Evolutionary conservation across 176 grass and related monocot species (phyloP).

Genomic region (Areca catechu): DNA sequence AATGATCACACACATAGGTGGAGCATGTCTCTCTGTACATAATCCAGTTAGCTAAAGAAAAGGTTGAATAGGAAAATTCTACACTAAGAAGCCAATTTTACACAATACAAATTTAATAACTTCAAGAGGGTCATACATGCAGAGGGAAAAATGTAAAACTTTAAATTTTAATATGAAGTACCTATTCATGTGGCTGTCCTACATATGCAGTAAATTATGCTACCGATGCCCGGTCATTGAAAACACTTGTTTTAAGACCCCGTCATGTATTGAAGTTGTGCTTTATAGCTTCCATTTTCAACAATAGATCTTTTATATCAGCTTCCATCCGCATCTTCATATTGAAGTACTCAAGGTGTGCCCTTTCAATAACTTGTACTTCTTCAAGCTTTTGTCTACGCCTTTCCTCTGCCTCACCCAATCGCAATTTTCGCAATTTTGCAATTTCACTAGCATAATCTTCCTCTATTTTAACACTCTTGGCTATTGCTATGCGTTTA

Average conservation of each 20-base stretch:
- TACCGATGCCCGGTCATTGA: too few species aligned
- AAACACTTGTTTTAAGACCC: neutral
- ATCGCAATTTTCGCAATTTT: slow-evolving; percentile 36
- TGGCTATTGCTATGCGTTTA: slow-evolving; percentile 40
- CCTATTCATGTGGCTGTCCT: slow-evolving; percentile 5
- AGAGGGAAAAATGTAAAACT: neutral
- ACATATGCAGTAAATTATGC: neutral
- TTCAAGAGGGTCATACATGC: neutral
- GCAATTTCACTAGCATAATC: slow-evolving; percentile 46
- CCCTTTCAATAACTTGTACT: slow-evolving; percentile 57
- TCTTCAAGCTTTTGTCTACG: slow-evolving; percentile 66
- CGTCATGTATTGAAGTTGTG: slow-evolving; percentile 36
- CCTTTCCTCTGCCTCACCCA: slow-evolving; percentile 60
- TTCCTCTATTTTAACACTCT: slow-evolving; percentile 53
- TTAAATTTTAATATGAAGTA: slow-evolving; percentile 1
- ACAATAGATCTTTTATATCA: slow-evolving; percentile 67
- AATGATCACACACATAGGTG: neutral
- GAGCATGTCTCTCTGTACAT: neutral
- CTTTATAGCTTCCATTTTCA: slow-evolving; percentile 80
- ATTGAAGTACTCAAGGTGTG: slow-evolving; percentile 49
- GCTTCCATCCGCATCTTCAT: slow-evolving; percentile 80
- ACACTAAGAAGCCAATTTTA: slow-evolving; percentile 6
- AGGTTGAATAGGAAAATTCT: neutral
- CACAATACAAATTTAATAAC: neutral
- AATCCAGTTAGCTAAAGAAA: slow-evolving; percentile 8